phyloP scores from a whole-genome alignment of 345 rosid species.

The Pelargonium nanum region DNA sequence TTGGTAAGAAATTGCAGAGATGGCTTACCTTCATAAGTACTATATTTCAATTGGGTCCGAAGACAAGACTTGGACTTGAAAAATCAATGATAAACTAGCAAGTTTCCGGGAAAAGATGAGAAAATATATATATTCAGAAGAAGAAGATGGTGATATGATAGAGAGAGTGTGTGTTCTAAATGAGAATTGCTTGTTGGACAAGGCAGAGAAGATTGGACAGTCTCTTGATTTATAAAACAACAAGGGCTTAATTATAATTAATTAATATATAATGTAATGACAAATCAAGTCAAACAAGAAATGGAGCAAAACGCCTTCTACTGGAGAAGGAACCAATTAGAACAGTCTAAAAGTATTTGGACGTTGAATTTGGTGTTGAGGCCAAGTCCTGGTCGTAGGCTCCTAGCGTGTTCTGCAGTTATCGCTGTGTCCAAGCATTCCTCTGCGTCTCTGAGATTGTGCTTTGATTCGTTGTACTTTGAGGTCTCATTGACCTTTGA shows the following conservation, averaged over 20 bases:
- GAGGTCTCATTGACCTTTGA: no score
- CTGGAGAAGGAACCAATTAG: no score
- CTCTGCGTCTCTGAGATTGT: no score
- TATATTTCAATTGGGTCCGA: neutral
- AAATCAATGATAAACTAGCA: neutral
- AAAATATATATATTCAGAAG: no score
- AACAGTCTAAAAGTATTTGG: no score
- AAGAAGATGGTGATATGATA: neutral
- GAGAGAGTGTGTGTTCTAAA: neutral
- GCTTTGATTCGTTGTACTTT: no score
- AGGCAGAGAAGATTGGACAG: neutral
- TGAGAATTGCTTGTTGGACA: neutral
- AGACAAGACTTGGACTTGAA: neutral
- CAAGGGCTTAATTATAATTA: neutral
- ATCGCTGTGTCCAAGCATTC: no score
- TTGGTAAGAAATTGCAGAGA: neutral
- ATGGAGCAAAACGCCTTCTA: no score
- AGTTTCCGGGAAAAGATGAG: neutral
- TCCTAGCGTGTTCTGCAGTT: no score
- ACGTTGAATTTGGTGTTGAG: no score
- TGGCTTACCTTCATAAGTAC: neutral
- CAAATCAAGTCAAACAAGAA: neutral
- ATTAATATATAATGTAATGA: neutral
- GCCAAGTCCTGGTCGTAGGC: no score
- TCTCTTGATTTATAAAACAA: neutral